Base-by-base conservation (phyloP, 768 basidiomycete species). In the Xanthoconium stramineum region DNA sequence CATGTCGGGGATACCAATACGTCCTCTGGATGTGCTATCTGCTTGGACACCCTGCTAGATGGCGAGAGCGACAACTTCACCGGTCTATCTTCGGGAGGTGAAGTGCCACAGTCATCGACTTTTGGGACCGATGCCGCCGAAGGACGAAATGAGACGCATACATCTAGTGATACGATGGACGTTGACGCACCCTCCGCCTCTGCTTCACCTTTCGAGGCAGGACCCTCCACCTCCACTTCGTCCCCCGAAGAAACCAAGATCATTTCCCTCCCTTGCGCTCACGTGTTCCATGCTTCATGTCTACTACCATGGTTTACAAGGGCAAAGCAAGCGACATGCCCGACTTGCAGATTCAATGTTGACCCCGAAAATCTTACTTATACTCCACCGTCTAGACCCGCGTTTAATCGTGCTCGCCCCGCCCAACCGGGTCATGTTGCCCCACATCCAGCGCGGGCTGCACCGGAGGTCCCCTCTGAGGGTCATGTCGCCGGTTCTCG, bases 261-360 rank as follows among this genome's bases (percentile, higher is more conserved):
- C 47, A 83, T 91, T 36, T 74, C 83, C 3, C 79, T 92, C 10
- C 90, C 90, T 5, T 92, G 90, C 65, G 82, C 88, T 9, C 90
- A 92, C 68, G 83, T 89, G 50, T 92, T 91, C 74, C 90, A 92
- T 61, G 80, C 87, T 1, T 76, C 83, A 0, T 92, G 90, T 70
- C 80, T 92, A 36, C 67, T 88, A 11, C 90, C 90, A 1, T 92
- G 90, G 90, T 92, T 92, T 69, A 83, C 89, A 4, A 77, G 87
- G 55, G 86, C 89, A 12, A 79, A 77, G 42, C 86, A 88, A 60
- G 91, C 90, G 19, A 91, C 90, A 2, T 92, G 90, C 61, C 90
- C 90, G 0, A 88, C 88, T 0, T 92, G 90, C 71, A 75, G 90
- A 59, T 92, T 92, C 63, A 85, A 92, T 60, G 81, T 92, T 52